Conservation (phyloP, 2,329 filamentous ascomycete species). For the Penicillium olsonii region DNA sequence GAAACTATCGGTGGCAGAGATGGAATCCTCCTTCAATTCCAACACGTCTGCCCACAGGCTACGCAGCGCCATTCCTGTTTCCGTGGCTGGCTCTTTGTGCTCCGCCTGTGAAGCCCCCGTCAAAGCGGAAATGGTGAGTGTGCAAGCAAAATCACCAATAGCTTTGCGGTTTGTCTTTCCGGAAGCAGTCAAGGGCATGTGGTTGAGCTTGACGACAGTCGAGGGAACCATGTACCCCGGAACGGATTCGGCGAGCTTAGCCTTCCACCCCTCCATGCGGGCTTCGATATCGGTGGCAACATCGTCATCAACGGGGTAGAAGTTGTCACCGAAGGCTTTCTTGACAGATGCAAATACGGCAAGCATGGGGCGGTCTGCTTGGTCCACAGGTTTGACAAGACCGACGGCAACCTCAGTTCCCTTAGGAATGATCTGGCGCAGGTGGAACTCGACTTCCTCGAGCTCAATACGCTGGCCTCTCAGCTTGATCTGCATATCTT, state of each 20-base stretch:
- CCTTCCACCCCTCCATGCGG: conserved; percentile 8
- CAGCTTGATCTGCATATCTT: not conserved
- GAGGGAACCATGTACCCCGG: conserved; percentile 16
- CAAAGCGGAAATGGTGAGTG: conserved; percentile 3
- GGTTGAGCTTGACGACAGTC: conserved; percentile 4
- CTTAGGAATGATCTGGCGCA: conserved; percentile 1
- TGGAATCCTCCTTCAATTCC: not conserved
- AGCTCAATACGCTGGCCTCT: not conserved
- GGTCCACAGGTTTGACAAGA: conserved; percentile 3
- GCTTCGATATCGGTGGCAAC: conserved; percentile 2
- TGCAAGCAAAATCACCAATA: conserved; percentile 7
- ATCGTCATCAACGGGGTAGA: conserved; percentile 1
- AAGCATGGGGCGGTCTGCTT: conserved; percentile 11
- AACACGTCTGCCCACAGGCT: conserved; percentile 9
- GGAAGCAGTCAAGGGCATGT: conserved; percentile 11
- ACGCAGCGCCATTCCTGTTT: conserved; percentile 1
- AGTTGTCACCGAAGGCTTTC: conserved; percentile 9
- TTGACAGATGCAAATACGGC: conserved; percentile 10
- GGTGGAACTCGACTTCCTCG: not conserved
- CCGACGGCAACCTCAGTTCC: conserved; percentile 7
- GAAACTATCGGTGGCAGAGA: conserved; percentile 11
- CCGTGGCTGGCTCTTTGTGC: conserved; percentile 9
- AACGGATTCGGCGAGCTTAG: not conserved
- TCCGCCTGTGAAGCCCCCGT: conserved; percentile 2
- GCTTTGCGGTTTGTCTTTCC: conserved; percentile 13